Evolutionary conservation across 2,329 filamentous ascomycete genomes (phyloP).

Genomic region (Rachicladosporium sp.): DNA sequence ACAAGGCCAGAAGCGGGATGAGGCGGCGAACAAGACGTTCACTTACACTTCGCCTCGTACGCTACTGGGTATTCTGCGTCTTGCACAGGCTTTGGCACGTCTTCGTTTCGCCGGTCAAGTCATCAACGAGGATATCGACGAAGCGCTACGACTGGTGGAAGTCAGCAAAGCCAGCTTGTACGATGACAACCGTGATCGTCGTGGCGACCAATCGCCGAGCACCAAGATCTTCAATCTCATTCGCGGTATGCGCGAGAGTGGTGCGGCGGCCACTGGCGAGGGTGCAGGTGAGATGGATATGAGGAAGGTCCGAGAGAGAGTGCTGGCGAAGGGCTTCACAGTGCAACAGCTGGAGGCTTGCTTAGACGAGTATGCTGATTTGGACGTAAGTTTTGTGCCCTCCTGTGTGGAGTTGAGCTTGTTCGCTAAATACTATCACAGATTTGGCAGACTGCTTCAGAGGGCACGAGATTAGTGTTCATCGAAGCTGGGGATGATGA

Average conservation of each 20-base stretch:
- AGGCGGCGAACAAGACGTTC: conserved; percentile 83
- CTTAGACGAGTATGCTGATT: conserved; percentile 74
- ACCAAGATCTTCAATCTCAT: conserved; percentile 93
- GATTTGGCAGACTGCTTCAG: conserved; percentile 44
- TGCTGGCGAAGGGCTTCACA: conserved; percentile 93
- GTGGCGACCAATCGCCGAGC: conserved; percentile 62
- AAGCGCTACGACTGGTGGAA: conserved; percentile 80
- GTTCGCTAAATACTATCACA: conserved; percentile 21
- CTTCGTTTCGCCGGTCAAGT: conserved; percentile 79
- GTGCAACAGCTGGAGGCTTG: conserved; percentile 80
- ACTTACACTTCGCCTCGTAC: conserved; percentile 90
- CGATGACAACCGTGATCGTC: conserved; percentile 49
- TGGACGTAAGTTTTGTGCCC: conserved; percentile 60
- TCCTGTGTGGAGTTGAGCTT: not conserved
- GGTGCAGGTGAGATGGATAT: conserved; percentile 71
- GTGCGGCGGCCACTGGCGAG: conserved; percentile 66
- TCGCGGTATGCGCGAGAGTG: conserved; percentile 72
- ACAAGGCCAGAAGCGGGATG: conserved; percentile 80
- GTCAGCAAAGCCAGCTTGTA: conserved; percentile 87
- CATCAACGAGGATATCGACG: conserved; percentile 85
- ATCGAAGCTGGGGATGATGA: conserved; percentile 39
- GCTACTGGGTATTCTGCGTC: conserved; percentile 78
- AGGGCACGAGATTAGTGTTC: conserved; percentile 42
- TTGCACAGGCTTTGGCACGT: conserved; percentile 85
- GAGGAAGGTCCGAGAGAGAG: conserved; percentile 76